Base-by-base conservation (phyloP, 805 yeast genomes). In the Candida orba region DNA sequence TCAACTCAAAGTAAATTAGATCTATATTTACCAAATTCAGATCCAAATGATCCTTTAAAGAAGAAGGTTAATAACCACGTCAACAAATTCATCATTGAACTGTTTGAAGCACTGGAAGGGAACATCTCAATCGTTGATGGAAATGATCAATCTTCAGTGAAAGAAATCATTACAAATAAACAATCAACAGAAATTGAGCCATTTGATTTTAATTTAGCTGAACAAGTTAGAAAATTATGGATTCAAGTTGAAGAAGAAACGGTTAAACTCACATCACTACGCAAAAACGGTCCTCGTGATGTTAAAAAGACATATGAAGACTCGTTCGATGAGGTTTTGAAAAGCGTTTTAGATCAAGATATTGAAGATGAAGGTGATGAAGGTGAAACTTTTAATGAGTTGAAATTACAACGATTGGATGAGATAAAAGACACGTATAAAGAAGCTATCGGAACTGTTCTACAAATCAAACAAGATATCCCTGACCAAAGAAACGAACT, bases 191-290 rank as follows among this genome's bases (percentile, higher is more conserved):
- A 72, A 45, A 71, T 78, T 8, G 93, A 82, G 57, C 88, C 90
- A 1, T 84, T 82, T 59, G 91, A 86, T 55, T 62, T 73, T 34
- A 79, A 72, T 17, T 60, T 84, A 46, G 81, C 83, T 58, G 79
- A 75, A 45, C 59, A 68, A 43, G 71, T 85, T 25, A 66, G 91
- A 38, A 67, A 71, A 39, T 52, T 76, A 39, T 75, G 84, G 48
- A 70, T 71, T 39, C 68, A 72, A 33, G 80, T 84, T 45, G 95
- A 86, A 50, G 72, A 70, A 39, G 76, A 75, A 47, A 77, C 87
- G 0, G 71, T 78, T 1, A 71, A 68, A 44, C 73, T 81, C 15
- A 73, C 86, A 0, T 66, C 67, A 20, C 59, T 81, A 42, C 65
- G 93, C 40, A 67, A 76, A 40, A 68, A 68, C 17, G 65, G 74